A percentile compares a stretch with the other conserved stretches of the same genome.
Evolutionary conservation across 2,329 filamentous ascomycete species (phyloP).

Genomic region (Ceratocystis lukuohia): DNA sequence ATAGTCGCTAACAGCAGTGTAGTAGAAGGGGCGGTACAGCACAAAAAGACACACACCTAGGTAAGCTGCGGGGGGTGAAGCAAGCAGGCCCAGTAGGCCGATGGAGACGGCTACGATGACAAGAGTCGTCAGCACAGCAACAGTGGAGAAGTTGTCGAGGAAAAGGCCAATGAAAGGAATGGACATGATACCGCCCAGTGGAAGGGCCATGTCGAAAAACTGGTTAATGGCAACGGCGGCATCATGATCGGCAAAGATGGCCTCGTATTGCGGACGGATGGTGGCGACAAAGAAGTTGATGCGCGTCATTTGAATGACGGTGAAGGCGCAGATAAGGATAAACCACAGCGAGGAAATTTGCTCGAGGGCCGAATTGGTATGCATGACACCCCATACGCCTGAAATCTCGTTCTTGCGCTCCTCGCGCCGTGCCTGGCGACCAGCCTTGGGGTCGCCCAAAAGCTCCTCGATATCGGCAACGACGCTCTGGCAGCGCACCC

Average conservation of each 20-base stretch:
- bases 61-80: conserved; percentile 57
- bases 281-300: conserved; percentile 94
- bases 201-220: conserved; percentile 68
- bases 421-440: conserved; percentile 52
- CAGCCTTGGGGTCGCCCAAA: conserved; percentile 49
- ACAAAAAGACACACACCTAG: conserved; percentile 67
- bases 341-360: conserved; percentile 79
- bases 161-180: conserved; percentile 76
- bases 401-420: conserved; percentile 56
- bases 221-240: conserved; percentile 60
- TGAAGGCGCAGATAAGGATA: conserved; percentile 69
- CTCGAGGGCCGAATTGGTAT: conserved; percentile 53
- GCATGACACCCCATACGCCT: conserved; percentile 79
- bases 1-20: conserved; percentile 82
- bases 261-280: conserved; percentile 66
- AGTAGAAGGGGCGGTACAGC: conserved; percentile 77
- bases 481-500: conserved; percentile 47
- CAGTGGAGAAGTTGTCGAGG: conserved; percentile 63
- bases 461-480: conserved; percentile 61
- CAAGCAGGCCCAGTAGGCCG: conserved; percentile 62
- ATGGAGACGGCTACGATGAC: conserved; percentile 61
- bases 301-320: conserved; percentile 59
- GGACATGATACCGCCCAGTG: conserved; percentile 67
- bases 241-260: conserved; percentile 49
- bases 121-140: conserved; percentile 55